Evolutionary conservation across 495 filamentous ascomycete genomes (phyloP).

Genomic region (Tetracladium setigerum): DNA sequence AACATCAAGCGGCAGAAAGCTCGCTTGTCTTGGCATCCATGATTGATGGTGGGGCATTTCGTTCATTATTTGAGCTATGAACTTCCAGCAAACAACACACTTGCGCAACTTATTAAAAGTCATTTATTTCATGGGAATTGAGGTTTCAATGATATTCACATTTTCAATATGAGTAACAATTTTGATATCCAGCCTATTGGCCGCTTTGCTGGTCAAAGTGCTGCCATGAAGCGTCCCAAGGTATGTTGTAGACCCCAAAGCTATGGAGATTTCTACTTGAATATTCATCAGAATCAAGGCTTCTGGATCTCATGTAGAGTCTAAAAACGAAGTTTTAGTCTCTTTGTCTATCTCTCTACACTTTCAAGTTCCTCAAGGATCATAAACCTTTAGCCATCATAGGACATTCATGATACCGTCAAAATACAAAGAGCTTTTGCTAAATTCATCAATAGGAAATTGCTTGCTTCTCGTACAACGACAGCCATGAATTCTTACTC

Average conservation of each 20-base stretch:
- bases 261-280: not conserved
- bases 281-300: not conserved
- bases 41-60: too few species aligned
- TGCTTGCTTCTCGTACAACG: constrained; percentile 83
- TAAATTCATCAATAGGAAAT: constrained; percentile 58
- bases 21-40: too few species aligned
- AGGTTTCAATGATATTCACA: not conserved
- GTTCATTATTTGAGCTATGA: too few species aligned
- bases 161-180: constrained; percentile 22
- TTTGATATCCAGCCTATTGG: constrained; percentile 59
- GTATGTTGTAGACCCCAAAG: constrained; percentile 30
- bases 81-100: too few species aligned
- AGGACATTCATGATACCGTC: not conserved
- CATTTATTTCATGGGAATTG: too few species aligned
- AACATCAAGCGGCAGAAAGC: too few species aligned
- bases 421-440: not conserved
- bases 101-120: too few species aligned
- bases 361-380: not conserved
- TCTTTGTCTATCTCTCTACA: not conserved
- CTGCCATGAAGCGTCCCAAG: constrained; percentile 60
- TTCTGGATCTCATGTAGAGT: not conserved
- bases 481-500: constrained; percentile 64
- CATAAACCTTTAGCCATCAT: not conserved
- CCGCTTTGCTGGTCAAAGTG: constrained; percentile 52
- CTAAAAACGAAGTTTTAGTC: not conserved